Evolutionary conservation across 805 yeast species (phyloP), one percentile per base, ranked within the genome.

Genomic region (Lachancea sp.): DNA sequence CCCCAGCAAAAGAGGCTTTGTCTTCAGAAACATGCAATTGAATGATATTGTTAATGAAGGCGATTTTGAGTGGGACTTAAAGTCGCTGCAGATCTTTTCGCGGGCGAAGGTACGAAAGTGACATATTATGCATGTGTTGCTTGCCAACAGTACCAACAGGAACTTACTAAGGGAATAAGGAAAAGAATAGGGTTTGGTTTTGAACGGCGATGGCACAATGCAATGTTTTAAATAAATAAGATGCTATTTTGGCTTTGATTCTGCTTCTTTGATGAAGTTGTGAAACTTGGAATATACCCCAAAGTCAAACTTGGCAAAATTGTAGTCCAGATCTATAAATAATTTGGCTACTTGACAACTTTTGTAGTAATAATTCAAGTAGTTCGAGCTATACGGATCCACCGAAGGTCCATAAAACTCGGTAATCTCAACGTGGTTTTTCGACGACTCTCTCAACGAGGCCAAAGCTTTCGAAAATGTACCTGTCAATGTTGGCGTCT

Each of bases 291-390:
- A 49, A 48, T 79, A 80, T 34, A 77, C 73, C 27, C 65, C 65
- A 53, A 67, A 67, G 57, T 77, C 71, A 63, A 80, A 80, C 54
- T 70, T 70, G 29, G 79, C 74, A 57, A 80, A 79, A 56, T 76
- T 78, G 60, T 75, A 76, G 58, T 79, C 84, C 49, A 80, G 67
- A 54, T 80, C 85, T 53, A 78, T 74, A 54, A 80, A 77, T 48
- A 78, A 71, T 59, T 77, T 78, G 26, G 81, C 73, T 10, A 80
- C 71, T 59, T 79, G 82, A 54, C 77, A 78, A 34, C 81, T 72
- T 62, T 78, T 79, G 62, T 77, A 78, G 47, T 69, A 68, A 45
- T 71, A 71, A 36, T 67, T 67, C 53, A 65, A 49, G 47, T 66
- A 62, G 68, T 72, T 75, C 65, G 66, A 59, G 67, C 73, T 54